Percentiles rank a stretch among this genome's conserved stretches.
phyloP scores from a whole-genome alignment of 805 yeast genomes.

The Trichomonascus vanleenenianus region DNA sequence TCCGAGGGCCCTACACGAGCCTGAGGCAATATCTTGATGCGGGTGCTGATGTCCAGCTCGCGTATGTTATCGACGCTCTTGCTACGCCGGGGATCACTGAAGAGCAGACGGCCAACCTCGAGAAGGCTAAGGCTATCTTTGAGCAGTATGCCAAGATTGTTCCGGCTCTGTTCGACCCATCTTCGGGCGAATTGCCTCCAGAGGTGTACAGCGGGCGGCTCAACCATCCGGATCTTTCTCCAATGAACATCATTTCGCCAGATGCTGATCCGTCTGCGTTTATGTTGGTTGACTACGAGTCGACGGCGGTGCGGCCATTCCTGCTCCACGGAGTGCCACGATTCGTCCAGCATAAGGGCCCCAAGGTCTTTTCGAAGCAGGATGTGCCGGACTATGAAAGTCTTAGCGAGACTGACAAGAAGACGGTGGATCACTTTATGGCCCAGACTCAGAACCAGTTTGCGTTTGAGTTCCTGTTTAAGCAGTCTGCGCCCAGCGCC shows the following conservation, averaged over 20 bases:
- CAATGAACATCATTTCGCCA: slow-evolving; percentile 64
- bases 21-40: slow-evolving; percentile 59
- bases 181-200: slow-evolving; percentile 37
- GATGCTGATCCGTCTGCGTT: slow-evolving; percentile 26
- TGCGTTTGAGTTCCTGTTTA: slow-evolving; percentile 74
- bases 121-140: slow-evolving; percentile 48
- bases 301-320: slow-evolving; percentile 72
- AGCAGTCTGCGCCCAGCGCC: slow-evolving; percentile 42
- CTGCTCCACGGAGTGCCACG: slow-evolving; percentile 70
- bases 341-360: slow-evolving; percentile 82
- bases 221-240: slow-evolving; percentile 78
- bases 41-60: slow-evolving; percentile 60
- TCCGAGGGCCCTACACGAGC: slow-evolving; percentile 72
- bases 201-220: slow-evolving; percentile 65
- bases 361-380: slow-evolving; percentile 69
- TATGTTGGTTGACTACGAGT: slow-evolving; percentile 74
- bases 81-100: slow-evolving; percentile 38
- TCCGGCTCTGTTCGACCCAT: slow-evolving; percentile 43
- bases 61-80: slow-evolving; percentile 46
- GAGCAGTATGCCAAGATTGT: slow-evolving; percentile 51
- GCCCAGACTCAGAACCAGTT: slow-evolving; percentile 87
- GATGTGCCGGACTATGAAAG: slow-evolving; percentile 66
- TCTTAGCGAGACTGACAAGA: slow-evolving; percentile 64
- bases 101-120: slow-evolving; percentile 32
- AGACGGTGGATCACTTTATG: slow-evolving; percentile 78